Base-by-base conservation (phyloP, 768 basidiomycete genomes). In the Russula sp. region DNA sequence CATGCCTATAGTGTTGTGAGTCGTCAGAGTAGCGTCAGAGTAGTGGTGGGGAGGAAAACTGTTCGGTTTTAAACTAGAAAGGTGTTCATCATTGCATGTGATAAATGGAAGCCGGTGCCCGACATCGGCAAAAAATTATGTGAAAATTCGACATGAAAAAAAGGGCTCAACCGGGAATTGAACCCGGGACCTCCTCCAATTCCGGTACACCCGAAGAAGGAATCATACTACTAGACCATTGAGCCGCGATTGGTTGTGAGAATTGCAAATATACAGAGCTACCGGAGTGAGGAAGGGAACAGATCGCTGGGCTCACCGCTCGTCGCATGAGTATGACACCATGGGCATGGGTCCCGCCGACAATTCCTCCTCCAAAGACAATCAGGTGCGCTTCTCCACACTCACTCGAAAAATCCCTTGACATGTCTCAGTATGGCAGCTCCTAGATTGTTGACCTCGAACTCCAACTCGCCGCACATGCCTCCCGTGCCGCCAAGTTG, bases 161-260 rank as follows among this genome's bases (percentile, higher is more conserved):
- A 61, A 57, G 74, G 76, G 75, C 75, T 72, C 74, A 74, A 73
- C 74, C 74, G 74, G 74, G 76, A 74, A 75, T 76, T 75, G 76
- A 76, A 76, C 75, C 75, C 75, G 74, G 75, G 76, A 74, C 75
- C 76, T 75, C 75, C 72, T 73, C 71, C 74, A 75, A 2, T 56
- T 36, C 50, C 56, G 53, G 63, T 18, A 26, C 32, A 67, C 73
- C 73, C 73, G 73, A 73, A 73, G 73, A 72, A 70, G 69, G 73
- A 73, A 73, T 73, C 73, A 73, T 73, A 73, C 73, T 65, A 73
- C 72, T 73, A 73, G 72, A 73, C 73, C 72, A 73, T 71, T 73
- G 72, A 69, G 73, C 73, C 73, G 16, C 32, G 50, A 24, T 4
- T 5, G 1, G 20, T 3, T 20, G 20, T 2, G 7, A 0, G 2